Evolutionary conservation across 2,329 filamentous ascomycete genomes (phyloP), one percentile per base, ranked within the genome.

Genomic region (Exophiala mesophila): DNA sequence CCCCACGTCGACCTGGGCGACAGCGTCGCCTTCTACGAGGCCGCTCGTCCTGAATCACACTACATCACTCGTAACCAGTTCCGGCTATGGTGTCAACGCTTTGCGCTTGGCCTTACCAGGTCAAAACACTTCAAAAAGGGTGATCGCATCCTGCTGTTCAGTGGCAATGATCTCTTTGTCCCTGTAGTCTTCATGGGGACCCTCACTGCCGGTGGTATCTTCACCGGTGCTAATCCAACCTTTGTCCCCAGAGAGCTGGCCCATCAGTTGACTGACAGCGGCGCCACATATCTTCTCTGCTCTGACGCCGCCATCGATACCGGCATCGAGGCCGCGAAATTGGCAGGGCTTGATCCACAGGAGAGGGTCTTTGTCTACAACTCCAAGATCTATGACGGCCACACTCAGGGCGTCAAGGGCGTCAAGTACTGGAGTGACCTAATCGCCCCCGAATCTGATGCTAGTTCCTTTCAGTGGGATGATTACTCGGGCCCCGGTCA

Each of bases 151-250:
- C 65, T 88, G 35, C 64, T 88, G n/a, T 87, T 80, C 61, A 79
- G 80, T 0, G 74, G 77, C 23, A 88, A 87, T 64, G 80, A 73
- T 49, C 63, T 88, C 16, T 83, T 80, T 64, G 84, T 81, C 54
- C 80, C 84, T 0, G 66, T 73, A 0, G 66, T 85, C 2, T 76
- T 87, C 38, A 69, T 85, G 60, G 83, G 83, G 18, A 69, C 82
- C 9, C 68, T 86, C 34, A 85, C 85, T 75, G 82, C 83, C 0
- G 82, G 82, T 5, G 83, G 82, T 5, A 67, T 88, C 37, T 87
- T 88, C 62, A 83, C 78, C 0, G 84, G 82, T 20, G 81, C 81
- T 3, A 85, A 85, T 49, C 81, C 81, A 1, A 70, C 67, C 2
- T 85, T 79, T 49, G 77, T 83, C 1, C 66, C 75, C 0, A 68